Evolutionary conservation across 768 basidiomycete species (phyloP).

Genomic region (Pulveroboletus sp.): DNA sequence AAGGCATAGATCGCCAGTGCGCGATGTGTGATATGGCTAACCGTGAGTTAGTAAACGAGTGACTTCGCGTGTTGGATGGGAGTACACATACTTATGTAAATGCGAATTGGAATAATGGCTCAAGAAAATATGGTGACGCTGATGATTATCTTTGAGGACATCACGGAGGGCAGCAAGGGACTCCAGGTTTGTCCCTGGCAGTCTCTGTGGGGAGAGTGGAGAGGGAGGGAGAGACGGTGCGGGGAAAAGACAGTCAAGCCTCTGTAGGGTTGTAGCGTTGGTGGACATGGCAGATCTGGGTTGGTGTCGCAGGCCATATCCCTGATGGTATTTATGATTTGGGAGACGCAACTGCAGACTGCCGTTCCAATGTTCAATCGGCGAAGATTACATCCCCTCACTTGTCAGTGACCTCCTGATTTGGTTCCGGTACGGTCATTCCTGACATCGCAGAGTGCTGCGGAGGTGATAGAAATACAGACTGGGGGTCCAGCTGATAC

Average conservation of each 20-base stretch:
- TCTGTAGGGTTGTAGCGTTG: neutral
- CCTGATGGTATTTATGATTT: neutral
- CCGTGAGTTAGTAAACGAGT: neutral
- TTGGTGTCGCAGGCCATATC: neutral
- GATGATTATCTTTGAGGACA: slow-evolving; percentile 46
- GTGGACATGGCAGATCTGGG: slow-evolving; percentile 9
- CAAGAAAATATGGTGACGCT: slow-evolving; percentile 45
- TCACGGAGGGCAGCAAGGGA: slow-evolving; percentile 24
- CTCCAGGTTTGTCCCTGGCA: slow-evolving; percentile 22
- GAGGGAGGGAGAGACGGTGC: slow-evolving; percentile 25
- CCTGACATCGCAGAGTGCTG: too few relatives aligned
- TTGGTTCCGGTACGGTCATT: too few relatives aligned
- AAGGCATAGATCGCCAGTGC: slow-evolving; percentile 26
- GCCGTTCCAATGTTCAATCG: too few relatives aligned
- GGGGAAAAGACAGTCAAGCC: slow-evolving; percentile 22
- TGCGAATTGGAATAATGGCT: slow-evolving; percentile 37
- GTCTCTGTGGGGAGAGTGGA: slow-evolving; percentile 21
- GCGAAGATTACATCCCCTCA: too few relatives aligned
- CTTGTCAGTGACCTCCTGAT: too few relatives aligned
- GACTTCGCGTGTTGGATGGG: too few relatives aligned
- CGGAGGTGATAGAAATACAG: too few relatives aligned
- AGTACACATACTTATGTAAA: slow-evolving; percentile 47
- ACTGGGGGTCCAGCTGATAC: too few relatives aligned
- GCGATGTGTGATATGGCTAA: slow-evolving; percentile 29
- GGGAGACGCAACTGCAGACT: neutral